Percentiles rank a stretch among this genome's conserved stretches.
phyloP scores from a whole-genome alignment of 179 eudicot genomes.

The Monotropa hypopitys region DNA sequence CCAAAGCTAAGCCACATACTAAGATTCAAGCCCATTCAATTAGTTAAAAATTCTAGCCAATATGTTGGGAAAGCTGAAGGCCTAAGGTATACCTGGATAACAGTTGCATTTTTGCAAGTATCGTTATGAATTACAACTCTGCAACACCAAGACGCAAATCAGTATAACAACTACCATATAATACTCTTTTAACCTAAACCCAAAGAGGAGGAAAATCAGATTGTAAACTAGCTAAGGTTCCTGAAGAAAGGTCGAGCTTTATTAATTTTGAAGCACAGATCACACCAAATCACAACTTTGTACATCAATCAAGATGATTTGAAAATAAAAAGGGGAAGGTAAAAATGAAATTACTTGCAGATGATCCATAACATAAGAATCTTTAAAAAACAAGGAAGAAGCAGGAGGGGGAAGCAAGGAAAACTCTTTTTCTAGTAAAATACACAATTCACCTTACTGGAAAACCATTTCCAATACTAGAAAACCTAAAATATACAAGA shows the following conservation, averaged over 20 bases:
- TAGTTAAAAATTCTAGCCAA: background rate
- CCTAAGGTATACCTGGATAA: conserved; percentile 46
- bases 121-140: conserved; percentile 71
- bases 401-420: background rate
- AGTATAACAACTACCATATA: background rate
- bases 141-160: conserved; percentile 16
- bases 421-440: no score
- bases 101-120: conserved; percentile 66
- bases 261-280: background rate
- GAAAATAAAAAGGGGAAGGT: background rate
- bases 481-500: background rate
- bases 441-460: no score
- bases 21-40: background rate
- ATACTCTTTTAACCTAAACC: background rate
- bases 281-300: background rate
- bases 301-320: background rate
- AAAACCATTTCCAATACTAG: no score
- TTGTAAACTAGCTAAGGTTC: background rate
- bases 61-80: background rate
- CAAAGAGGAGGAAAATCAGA: background rate
- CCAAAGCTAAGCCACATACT: background rate
- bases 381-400: background rate
- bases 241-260: background rate
- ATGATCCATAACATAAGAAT: background rate
- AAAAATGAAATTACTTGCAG: background rate